Percentiles rank a stretch among this genome's conserved stretches.
These are phyloP conservation scores for Cruciata laevipes DNA, from an alignment of 257 asterid species.

Conservation along the genomic window DNA sequence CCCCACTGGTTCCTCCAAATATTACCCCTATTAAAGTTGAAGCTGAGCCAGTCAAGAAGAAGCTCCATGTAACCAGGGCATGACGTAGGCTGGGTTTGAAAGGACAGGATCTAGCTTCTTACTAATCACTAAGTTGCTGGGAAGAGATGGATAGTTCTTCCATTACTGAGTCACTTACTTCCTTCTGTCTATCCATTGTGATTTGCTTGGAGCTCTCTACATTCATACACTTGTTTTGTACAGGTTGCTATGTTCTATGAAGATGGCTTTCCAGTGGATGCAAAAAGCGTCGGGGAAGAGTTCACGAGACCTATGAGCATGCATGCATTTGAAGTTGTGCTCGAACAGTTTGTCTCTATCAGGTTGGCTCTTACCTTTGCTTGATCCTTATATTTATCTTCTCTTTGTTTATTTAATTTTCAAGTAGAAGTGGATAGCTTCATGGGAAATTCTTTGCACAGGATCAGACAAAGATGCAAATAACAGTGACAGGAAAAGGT, in stretches of 20 bases:
- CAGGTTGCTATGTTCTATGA: conserved; percentile 88
- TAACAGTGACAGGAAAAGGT: conserved; percentile 21
- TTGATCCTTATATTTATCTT: background rate
- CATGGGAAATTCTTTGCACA: conserved; percentile 14
- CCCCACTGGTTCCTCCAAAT: conserved; percentile 70
- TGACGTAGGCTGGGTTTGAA: conserved; percentile 62
- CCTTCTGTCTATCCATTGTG: background rate
- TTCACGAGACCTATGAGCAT: background rate
- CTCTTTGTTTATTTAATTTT: background rate
- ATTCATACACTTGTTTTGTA: background rate
- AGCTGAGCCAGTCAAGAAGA: conserved; percentile 39
- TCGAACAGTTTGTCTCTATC: conserved; percentile 64
- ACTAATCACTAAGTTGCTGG: conserved; percentile 84
- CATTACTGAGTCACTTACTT: conserved; percentile 60
- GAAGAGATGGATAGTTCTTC: conserved; percentile 63
- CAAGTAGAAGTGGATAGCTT: too few relatives aligned
- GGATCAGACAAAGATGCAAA: conserved; percentile 62
- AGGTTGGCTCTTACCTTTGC: conserved; percentile 31
- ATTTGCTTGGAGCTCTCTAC: background rate
- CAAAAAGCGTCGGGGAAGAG: conserved; percentile 66
- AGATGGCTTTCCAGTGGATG: conserved; percentile 93
- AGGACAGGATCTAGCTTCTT: conserved; percentile 66
- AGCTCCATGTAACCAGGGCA: conserved; percentile 69
- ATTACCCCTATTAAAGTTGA: conserved; percentile 49
- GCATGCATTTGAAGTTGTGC: conserved; percentile 77